Evolutionary conservation across 257 asterid genomes (phyloP).

Genomic region (Solanum paucissectum): DNA sequence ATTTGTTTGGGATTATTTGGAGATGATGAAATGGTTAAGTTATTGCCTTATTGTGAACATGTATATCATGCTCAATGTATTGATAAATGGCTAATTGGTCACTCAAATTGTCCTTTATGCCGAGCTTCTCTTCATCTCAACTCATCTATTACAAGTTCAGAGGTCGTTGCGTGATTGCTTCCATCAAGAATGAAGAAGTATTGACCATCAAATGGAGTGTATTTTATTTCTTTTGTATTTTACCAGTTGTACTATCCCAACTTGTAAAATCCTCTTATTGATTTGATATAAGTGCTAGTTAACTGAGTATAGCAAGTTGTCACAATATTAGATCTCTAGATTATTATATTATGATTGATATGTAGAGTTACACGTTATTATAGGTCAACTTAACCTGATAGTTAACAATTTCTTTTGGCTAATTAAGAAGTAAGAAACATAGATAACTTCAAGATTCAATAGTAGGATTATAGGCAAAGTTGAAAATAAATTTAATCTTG

Average conservation of each 20-base stretch:
- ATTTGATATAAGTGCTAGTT: background rate
- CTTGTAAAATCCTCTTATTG: background rate
- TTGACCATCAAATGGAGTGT: background rate
- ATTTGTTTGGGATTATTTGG: constrained; percentile 13
- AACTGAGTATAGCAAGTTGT: background rate
- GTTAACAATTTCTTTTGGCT: background rate
- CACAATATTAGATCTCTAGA: background rate
- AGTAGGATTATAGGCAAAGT: background rate
- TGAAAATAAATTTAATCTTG: background rate
- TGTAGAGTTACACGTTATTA: background rate
- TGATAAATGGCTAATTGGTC: constrained; percentile 11
- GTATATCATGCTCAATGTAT: constrained; percentile 14
- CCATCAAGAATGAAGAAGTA: background rate
- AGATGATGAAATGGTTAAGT: constrained; percentile 12
- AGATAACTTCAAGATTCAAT: background rate
- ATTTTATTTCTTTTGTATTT: background rate
- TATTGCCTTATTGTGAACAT: constrained; percentile 11
- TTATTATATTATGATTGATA: background rate
- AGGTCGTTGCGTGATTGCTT: background rate
- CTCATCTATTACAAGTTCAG: background rate
- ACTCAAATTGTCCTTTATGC: constrained; percentile 18
- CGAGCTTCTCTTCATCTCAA: constrained; percentile 4
- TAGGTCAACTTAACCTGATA: background rate
- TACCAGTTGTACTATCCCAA: too few relatives aligned
- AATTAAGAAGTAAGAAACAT: background rate